Base-by-base conservation (phyloP, 1,284 basidiomycete species). In the Ustilago xerochloae region DNA sequence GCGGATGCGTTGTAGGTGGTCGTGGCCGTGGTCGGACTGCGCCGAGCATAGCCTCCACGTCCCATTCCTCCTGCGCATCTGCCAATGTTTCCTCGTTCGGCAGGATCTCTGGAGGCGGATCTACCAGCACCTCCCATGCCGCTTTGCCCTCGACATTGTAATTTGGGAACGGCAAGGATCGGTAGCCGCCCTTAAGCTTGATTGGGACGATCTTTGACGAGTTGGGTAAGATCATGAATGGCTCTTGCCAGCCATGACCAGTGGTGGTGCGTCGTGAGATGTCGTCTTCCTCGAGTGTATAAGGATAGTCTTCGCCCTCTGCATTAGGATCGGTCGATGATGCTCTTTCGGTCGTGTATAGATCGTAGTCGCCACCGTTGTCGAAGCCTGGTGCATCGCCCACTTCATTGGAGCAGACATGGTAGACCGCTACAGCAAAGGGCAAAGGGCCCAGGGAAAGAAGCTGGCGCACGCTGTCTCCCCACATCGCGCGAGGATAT, bases 201-300 rank as follows among this genome's bases (percentile, higher is more conserved):
- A 71, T 59, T 6, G 62, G 63, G 5, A 65, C 55, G 6, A 66
- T 55, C 15, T 43, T 35, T 30, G 38, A 51, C 22, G 68, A 61
- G 16, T 63, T 55, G 6, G 68, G 68, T 35, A 71, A 24, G 33
- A 71, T 15, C 12, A 71, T 15, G 32, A 71, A 58, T 1, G 68
- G 68, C 39, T 71, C 51, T 26, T 65, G 68, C 68, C 68, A 71
- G n/a, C 68, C 68, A n/a, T 64, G 54, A 28, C 68, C 68, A 8
- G 68, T 65, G 26, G 58, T 62, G 32, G 33, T 55, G 30, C 68
- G 63, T 16, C 68, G 38, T 16, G 41, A 32, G 10, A 71, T 18
- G 10, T 58, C 46, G 13, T 71, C 68, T 22, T 71, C 68, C 29
- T 71, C 54, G 22, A 3, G 22, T 12, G 62, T 58, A n/a, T 63